Base-by-base conservation (phyloP, 75 land plant species). In the Adiantum capillusveneris region DNA sequence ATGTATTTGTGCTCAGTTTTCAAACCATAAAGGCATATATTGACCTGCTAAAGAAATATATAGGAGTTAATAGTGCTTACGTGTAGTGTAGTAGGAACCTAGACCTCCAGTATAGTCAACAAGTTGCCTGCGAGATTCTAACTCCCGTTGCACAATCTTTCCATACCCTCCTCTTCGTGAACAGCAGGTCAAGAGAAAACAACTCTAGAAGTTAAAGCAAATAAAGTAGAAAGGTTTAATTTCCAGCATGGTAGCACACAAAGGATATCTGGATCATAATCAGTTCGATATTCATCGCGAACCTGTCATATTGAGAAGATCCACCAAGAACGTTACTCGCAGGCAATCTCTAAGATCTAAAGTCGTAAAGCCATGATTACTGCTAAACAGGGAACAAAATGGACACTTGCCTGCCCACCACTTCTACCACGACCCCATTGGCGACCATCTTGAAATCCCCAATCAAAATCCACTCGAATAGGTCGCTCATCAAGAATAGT, bases 201-300 rank as follows among this genome's bases (percentile, higher is more conserved):
- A 25, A 5, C n/a, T 55, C 25, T 1, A 55, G 11, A 24, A 1
- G 9, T 5, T 34, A 34, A 5, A 3, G 14, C 20, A 5, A 30
- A 5, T 34, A 58, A 14, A 6, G 19, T 11, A 37, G 3, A 3
- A 58, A 58, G 2, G 2, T 6, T 31, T 25, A 31, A 30, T 31
- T 9, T 2, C 24, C 3, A 18, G 24, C 6, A 1, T 5, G 25
- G 14, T 53, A 53, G 3, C 18, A 24, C 7, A 44, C 41, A 66
- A 71, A 88, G 98, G 98, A 93, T 93, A 93, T 93, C 98, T 65
- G 98, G 91, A 86, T 94, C 98, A 74, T 89, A 94, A 58, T 94
- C 98, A 17, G 96, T 89, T 31, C 98, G 90, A 70, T 89, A 90
- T 68, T 94, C 98, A 77, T 94, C 98, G 11, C 98, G 82, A 19